Evolutionary conservation across 495 filamentous ascomycete genomes (phyloP).

Genomic region (Daldinia childiae): DNA sequence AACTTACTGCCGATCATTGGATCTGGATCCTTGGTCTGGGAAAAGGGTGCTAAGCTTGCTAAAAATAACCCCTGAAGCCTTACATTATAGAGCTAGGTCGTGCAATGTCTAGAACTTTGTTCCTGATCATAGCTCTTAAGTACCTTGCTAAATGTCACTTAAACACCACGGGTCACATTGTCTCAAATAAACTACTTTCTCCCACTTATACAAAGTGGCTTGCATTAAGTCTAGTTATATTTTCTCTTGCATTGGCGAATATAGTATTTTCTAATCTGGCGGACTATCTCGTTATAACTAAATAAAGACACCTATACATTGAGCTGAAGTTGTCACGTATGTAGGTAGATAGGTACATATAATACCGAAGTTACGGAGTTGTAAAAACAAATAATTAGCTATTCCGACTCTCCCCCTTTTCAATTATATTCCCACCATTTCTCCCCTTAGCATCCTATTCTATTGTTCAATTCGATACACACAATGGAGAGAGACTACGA

Average conservation of each 20-base stretch:
- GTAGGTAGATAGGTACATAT: no score
- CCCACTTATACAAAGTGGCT: no score
- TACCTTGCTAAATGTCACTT: not conserved
- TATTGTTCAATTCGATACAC: not conserved
- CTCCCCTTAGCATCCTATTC: not conserved
- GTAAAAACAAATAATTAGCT: not conserved
- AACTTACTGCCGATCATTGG: not conserved
- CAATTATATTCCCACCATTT: not conserved
- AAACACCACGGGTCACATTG: not conserved
- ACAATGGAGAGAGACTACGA: slow-evolving; percentile 6
- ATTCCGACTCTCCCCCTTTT: not conserved
- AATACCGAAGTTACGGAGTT: not conserved
- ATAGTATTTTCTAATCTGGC: not conserved
- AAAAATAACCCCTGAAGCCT: not conserved
- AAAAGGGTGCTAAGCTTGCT: not conserved
- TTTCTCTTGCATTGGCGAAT: not conserved
- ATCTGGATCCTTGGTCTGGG: not conserved
- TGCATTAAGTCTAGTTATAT: not conserved
- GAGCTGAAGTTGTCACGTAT: not conserved
- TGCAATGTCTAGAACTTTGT: no score
- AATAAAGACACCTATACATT: not conserved
- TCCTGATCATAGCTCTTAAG: no score
- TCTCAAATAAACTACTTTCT: not conserved
- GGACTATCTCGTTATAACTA: not conserved
- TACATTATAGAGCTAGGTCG: no score